Conservation (phyloP, 2,329 filamentous ascomycete genomes). For the Aureobasidium mangrovei region DNA sequence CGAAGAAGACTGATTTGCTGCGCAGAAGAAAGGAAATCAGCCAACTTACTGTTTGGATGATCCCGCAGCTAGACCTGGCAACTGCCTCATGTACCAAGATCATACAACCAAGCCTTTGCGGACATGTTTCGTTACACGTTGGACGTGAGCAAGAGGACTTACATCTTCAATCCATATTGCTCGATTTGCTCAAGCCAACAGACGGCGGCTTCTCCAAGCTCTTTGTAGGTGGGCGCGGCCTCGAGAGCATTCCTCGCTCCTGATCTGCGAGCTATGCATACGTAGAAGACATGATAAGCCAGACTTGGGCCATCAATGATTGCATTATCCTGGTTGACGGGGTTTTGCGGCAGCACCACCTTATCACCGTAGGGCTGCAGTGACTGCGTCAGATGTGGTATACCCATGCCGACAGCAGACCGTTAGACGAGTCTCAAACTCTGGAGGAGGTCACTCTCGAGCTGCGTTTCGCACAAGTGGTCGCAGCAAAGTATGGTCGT, state of each 20-base stretch:
- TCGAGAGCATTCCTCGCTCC: slow-evolving; percentile 40
- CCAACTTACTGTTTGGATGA: slow-evolving; percentile 10
- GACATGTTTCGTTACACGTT: background rate
- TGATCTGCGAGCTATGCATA: slow-evolving; percentile 39
- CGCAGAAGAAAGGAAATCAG: slow-evolving; percentile 9
- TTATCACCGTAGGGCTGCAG: slow-evolving; percentile 14
- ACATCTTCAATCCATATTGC: slow-evolving; percentile 53
- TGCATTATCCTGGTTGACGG: slow-evolving; percentile 22
- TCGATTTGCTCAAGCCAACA: slow-evolving; percentile 55
- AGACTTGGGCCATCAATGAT: slow-evolving; percentile 72
- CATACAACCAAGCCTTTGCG: background rate
- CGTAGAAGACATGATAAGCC: slow-evolving; percentile 61
- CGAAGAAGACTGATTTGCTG: slow-evolving; percentile 70
- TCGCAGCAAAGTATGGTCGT: no score
- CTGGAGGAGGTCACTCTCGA: background rate
- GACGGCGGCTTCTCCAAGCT: slow-evolving; percentile 52
- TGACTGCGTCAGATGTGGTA: slow-evolving; percentile 15
- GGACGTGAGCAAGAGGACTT: background rate
- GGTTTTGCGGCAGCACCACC: slow-evolving; percentile 1
- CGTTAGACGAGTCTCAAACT: background rate
- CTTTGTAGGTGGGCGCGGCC: slow-evolving; percentile 51
- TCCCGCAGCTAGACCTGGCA: no score
- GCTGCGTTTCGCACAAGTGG: no score
- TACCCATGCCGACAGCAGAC: slow-evolving; percentile 13
- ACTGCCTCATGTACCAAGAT: no score